Conservation (phyloP, 345 rosid species). For the Arabidopsis suecica region DNA sequence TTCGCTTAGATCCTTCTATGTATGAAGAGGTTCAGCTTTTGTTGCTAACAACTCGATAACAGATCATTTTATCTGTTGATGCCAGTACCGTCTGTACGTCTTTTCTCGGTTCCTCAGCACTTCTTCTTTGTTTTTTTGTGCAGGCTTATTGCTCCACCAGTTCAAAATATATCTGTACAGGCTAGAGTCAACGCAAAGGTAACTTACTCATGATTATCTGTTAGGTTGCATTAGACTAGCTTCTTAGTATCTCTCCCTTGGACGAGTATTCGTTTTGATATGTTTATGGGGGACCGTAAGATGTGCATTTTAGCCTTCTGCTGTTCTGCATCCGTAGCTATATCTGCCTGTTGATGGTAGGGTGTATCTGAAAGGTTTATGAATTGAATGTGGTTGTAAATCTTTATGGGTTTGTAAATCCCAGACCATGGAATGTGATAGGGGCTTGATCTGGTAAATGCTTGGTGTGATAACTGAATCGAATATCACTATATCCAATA, state of each 20-base stretch:
- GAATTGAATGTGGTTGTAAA: neutral
- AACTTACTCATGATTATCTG: slow-evolving; percentile 1
- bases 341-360: neutral
- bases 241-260: neutral
- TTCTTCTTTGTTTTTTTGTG: slow-evolving; percentile 11
- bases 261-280: neutral
- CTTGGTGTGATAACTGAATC: neutral
- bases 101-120: slow-evolving; percentile 18
- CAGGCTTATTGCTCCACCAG: slow-evolving; percentile 56
- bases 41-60: slow-evolving; percentile 22
- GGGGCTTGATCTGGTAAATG: neutral
- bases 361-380: neutral
- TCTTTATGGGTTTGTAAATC: neutral
- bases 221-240: neutral
- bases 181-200: slow-evolving; percentile 57
- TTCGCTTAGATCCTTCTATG: slow-evolving; percentile 34
- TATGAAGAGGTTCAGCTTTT: slow-evolving; percentile 45
- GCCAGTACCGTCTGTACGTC: slow-evolving; percentile 21
- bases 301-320: neutral
- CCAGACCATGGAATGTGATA: neutral
- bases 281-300: neutral
- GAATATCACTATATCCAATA: neutral
- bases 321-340: slow-evolving; percentile 15
- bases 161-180: slow-evolving; percentile 36
- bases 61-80: slow-evolving; percentile 24